phyloP scores from a whole-genome alignment of 805 yeast genomes.

The Vanderwaltozyma verrucispora region DNA sequence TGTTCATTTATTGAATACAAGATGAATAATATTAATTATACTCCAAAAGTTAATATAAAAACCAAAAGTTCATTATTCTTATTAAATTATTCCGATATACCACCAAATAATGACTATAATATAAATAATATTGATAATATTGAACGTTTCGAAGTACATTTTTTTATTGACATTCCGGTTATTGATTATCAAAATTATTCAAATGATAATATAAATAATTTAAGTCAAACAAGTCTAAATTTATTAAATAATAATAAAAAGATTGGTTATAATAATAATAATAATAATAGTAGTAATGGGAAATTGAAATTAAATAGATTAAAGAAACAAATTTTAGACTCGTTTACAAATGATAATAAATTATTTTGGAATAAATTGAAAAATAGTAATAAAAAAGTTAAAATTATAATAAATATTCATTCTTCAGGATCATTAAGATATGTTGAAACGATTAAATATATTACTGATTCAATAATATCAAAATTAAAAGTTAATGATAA shows the following conservation, averaged over 20 bases:
- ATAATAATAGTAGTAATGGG: slow-evolving; percentile 17
- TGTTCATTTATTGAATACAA: too few relatives aligned
- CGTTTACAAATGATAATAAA: slow-evolving; percentile 19
- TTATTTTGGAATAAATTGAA: slow-evolving; percentile 16
- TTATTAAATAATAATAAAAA: too few relatives aligned
- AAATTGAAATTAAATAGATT: slow-evolving; percentile 20
- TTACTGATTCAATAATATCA: slow-evolving; percentile 19
- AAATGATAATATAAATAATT: too few relatives aligned
- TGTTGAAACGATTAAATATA: slow-evolving; percentile 26
- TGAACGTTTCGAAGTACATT: slow-evolving; percentile 12
- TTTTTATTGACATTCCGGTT: slow-evolving; percentile 27
- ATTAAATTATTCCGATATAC: slow-evolving; percentile 22
- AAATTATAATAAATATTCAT: slow-evolving; percentile 7
- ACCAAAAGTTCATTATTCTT: slow-evolving; percentile 23
- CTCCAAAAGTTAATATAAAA: slow-evolving; percentile 20
- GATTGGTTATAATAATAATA: background rate
- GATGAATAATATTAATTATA: too few relatives aligned
- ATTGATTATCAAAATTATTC: slow-evolving; percentile 25
- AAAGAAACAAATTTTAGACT: slow-evolving; percentile 16
- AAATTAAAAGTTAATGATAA: slow-evolving; percentile 6
- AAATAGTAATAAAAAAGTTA: background rate
- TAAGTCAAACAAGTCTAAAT: too few relatives aligned
- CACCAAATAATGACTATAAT: background rate
- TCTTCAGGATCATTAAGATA: slow-evolving; percentile 27
- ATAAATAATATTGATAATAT: background rate